Evolutionary conservation across 345 rosid species (phyloP).

Genomic region (Mangifera indica): DNA sequence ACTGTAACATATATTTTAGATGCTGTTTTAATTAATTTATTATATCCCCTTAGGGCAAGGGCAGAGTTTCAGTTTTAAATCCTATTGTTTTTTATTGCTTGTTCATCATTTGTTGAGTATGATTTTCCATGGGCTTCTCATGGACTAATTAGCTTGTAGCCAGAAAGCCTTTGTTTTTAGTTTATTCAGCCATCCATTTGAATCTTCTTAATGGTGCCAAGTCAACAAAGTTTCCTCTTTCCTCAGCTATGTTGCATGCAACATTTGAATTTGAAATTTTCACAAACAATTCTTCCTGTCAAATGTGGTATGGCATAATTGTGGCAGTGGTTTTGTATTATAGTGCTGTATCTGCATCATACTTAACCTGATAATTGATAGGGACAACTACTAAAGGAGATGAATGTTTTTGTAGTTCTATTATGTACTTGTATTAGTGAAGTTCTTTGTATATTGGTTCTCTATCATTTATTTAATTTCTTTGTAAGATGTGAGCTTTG

Average conservation of each 20-base stretch:
- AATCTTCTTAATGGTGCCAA: not conserved
- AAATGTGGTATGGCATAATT: not conserved
- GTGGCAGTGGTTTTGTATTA: not conserved
- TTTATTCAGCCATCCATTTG: not conserved
- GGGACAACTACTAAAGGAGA: not conserved
- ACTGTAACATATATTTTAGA: not conserved
- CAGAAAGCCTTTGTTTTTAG: not conserved
- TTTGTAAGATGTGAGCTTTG: not conserved
- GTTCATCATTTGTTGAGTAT: not conserved
- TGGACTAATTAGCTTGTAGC: not conserved
- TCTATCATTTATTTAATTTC: not conserved
- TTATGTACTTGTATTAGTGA: not conserved
- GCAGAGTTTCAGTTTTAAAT: not conserved
- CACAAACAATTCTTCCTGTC: not conserved
- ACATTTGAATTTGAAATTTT: not conserved
- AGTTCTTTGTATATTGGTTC: not conserved
- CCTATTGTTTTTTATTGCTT: not conserved
- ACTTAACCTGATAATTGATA: not conserved
- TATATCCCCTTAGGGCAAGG: not conserved
- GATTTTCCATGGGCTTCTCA: not conserved
- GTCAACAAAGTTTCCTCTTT: no score
- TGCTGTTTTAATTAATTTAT: no score
- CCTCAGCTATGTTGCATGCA: not conserved
- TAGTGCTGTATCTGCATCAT: not conserved
- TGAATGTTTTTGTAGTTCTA: not conserved